Percentiles rank a stretch among this genome's conserved stretches.
Evolutionary conservation across 2,329 filamentous ascomycete species (phyloP).

Genomic region (Taxawa tesnikishii): DNA sequence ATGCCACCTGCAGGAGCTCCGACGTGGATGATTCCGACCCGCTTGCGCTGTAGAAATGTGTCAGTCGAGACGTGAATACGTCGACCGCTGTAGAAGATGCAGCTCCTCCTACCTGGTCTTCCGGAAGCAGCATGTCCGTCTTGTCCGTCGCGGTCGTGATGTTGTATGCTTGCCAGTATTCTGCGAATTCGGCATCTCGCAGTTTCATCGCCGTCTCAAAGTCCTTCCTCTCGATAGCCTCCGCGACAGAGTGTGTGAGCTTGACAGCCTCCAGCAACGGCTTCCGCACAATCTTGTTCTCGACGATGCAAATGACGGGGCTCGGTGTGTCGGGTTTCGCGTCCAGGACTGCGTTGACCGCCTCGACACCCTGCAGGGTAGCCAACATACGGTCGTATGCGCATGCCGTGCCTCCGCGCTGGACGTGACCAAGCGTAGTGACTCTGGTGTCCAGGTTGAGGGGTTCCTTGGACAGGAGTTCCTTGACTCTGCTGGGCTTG

Average conservation of each 20-base stretch:
- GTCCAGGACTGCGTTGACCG: slow-evolving; percentile 81
- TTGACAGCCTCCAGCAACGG: slow-evolving; percentile 80
- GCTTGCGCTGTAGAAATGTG: slow-evolving; percentile 53
- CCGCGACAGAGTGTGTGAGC: slow-evolving; percentile 72
- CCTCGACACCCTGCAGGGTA: slow-evolving; percentile 88
- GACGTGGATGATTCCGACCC: slow-evolving; percentile 91
- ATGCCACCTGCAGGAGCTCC: slow-evolving; percentile 94
- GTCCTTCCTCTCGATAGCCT: slow-evolving; percentile 71
- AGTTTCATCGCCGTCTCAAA: slow-evolving; percentile 80
- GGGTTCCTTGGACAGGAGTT: slow-evolving; percentile 70
- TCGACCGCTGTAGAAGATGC: neutral
- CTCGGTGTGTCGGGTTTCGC: slow-evolving; percentile 81
- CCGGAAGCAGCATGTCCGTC: slow-evolving; percentile 53
- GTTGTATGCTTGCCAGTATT: slow-evolving; percentile 82
- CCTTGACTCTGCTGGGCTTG: slow-evolving; percentile 66
- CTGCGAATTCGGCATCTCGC: slow-evolving; percentile 84
- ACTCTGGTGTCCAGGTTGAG: slow-evolving; percentile 83
- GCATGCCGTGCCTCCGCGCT: slow-evolving; percentile 82
- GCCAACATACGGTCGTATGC: slow-evolving; percentile 90
- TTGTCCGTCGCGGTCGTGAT: slow-evolving; percentile 79
- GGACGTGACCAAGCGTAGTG: slow-evolving; percentile 93
- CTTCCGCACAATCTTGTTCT: slow-evolving; percentile 93
- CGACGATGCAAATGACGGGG: slow-evolving; percentile 89
- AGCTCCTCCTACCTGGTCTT: slow-evolving; percentile 48
- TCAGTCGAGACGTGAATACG: neutral